Evolutionary conservation across 164 flowering plant species (phyloP), one percentile per base, ranked within the genome.

Genomic region (Vitis rupestris): DNA sequence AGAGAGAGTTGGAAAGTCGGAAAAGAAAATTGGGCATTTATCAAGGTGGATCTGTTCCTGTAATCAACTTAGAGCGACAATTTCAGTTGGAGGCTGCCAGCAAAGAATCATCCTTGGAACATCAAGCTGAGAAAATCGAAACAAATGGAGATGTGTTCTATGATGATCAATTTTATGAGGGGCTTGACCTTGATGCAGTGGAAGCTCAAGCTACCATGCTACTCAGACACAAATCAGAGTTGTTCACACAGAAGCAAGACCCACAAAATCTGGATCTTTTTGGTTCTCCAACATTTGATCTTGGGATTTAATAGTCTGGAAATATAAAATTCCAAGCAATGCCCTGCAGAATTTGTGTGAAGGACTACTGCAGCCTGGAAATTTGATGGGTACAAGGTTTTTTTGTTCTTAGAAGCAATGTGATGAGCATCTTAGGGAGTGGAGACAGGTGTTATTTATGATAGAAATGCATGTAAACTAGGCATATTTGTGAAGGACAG

Each of bases 201-300:
- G 98, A 94, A 79, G 98, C 89, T 11, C 86, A 92, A 74, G 99
- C 99, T 17, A 75, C 97, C 4, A 75, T 78, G 72, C 82, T 82
- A 70, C 76, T 92, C 47, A 71, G 69, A 50, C 63, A 59, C 60
- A 87, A 76, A 68, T 63, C 88, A 15, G 84, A 75, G 29, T 54
- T 67, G 37, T 55, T 79, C 15, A 9, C 10, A n/a, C 74, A 72
- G 61, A 70, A 67, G 9, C 81, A 74, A 63, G 59, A 70, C 12
- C 27, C 31, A 13, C 79, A 70, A 55, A 81, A 72, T 62, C 14
- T 9, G 56, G 76, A 37, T 27, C 59, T 73, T 14, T 8, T 70
- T 16, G 70, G 74, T 62, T 81, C 83, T 50, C 99, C 99, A 9
- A 79, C 97, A 55, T 94, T 94, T 79, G 97, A 94, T 76, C 98